Evolutionary conservation across 371 early-diverging fungal genomes (phyloP).

Genomic region (Syncephalastrum monosporum): DNA sequence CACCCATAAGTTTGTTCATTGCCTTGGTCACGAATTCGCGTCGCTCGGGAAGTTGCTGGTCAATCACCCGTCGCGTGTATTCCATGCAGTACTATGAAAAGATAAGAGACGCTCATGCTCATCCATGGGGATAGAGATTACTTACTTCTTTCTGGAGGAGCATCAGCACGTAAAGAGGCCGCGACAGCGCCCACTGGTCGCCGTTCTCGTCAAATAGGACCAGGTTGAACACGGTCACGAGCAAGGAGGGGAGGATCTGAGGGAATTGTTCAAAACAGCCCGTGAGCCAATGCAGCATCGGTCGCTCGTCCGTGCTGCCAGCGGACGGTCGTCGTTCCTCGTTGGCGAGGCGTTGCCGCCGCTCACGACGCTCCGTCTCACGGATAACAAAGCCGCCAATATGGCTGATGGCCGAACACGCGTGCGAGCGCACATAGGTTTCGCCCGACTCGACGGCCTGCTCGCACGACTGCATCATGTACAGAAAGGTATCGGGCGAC

Average conservation of each 20-base stretch:
- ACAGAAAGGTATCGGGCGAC: conserved; percentile 50
- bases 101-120: background rate
- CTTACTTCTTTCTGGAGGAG: conserved; percentile 70
- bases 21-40: conserved; percentile 68
- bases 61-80: conserved; percentile 66
- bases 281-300: conserved; percentile 51
- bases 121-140: background rate
- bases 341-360: conserved; percentile 5
- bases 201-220: conserved; percentile 78
- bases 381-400: conserved; percentile 73
- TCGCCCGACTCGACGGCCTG: conserved; percentile 59
- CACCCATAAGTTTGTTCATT: conserved; percentile 13
- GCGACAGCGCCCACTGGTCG: conserved; percentile 82
- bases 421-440: conserved; percentile 57
- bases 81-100: conserved; percentile 56
- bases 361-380: conserved; percentile 46
- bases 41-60: conserved; percentile 72
- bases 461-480: conserved; percentile 62
- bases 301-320: conserved; percentile 13
- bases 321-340: conserved; percentile 10
- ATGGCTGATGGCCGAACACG: conserved; percentile 74
- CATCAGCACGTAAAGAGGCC: conserved; percentile 80
- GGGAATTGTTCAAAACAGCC: conserved; percentile 52
- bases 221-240: conserved; percentile 67
- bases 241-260: conserved; percentile 59